Evolutionary conservation across 768 basidiomycete species (phyloP).

Genomic region (Trametes meyenii): DNA sequence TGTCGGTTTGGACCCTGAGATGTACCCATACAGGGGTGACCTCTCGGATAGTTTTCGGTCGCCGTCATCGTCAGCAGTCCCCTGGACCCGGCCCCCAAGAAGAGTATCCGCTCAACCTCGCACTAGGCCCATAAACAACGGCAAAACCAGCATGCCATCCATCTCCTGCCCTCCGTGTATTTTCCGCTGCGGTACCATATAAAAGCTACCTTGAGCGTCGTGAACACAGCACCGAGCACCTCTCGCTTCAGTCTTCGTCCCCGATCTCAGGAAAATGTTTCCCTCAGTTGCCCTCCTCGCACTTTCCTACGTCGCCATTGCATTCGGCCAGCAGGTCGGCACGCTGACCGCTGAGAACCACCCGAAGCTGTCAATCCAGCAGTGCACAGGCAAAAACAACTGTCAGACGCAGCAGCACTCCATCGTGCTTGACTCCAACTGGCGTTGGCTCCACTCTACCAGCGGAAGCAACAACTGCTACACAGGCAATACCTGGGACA

Average conservation of each 20-base stretch:
- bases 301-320: slow-evolving; percentile 39
- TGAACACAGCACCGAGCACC: slow-evolving; percentile 11
- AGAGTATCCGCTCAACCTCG: not conserved
- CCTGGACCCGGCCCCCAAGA: too few species aligned
- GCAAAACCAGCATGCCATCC: not conserved
- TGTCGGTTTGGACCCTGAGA: not conserved
- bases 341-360: slow-evolving; percentile 49
- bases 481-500: slow-evolving; percentile 40
- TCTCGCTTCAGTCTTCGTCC: slow-evolving; percentile 6
- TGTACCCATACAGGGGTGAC: not conserved
- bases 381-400: slow-evolving; percentile 46
- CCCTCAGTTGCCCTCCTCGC: slow-evolving; percentile 14
- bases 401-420: slow-evolving; percentile 35
- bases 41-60: slow-evolving; percentile 17
- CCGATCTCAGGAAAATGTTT: slow-evolving; percentile 7
- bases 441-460: slow-evolving; percentile 34
- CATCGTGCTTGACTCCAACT: slow-evolving; percentile 49
- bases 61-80: not conserved
- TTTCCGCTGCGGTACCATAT: slow-evolving; percentile 12
- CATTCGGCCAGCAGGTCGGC: slow-evolving; percentile 53
- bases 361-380: slow-evolving; percentile 48
- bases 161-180: slow-evolving; percentile 12
- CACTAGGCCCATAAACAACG: not conserved
- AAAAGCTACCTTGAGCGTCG: not conserved
- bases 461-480: slow-evolving; percentile 40